Percentiles rank a stretch among this genome's conserved stretches.
phyloP scores from a whole-genome alignment of 2,329 filamentous ascomycete species.

The Diaporthe sp. region DNA sequence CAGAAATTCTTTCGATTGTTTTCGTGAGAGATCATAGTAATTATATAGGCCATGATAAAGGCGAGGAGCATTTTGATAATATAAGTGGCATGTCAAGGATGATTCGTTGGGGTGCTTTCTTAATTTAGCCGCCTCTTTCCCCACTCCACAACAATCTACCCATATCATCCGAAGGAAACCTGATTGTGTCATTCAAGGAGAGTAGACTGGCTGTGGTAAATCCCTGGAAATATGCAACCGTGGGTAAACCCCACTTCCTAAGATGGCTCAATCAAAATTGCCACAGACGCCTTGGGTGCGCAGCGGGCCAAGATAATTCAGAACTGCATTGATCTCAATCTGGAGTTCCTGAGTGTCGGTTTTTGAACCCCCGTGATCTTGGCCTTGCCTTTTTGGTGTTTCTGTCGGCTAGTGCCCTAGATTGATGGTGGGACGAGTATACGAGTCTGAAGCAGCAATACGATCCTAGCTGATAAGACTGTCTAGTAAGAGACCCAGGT shows the following conservation, averaged over 20 bases:
- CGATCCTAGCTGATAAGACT: neutral
- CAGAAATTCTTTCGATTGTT: neutral
- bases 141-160: slow-evolving; percentile 6
- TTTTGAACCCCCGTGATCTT: neutral
- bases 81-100: neutral
- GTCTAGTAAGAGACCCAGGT: neutral
- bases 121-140: slow-evolving; percentile 24
- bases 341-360: neutral
- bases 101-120: neutral
- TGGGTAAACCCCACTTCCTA: neutral
- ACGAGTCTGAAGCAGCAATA: neutral
- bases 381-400: slow-evolving; percentile 6
- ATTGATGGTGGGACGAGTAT: neutral
- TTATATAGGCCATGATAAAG: slow-evolving; percentile 6
- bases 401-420: neutral
- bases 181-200: slow-evolving; percentile 14
- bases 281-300: neutral
- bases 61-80: neutral
- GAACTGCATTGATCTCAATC: neutral
- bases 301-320: neutral
- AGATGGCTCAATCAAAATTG: neutral
- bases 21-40: neutral
- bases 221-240: neutral
- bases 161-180: slow-evolving; percentile 2
- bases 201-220: neutral